Evolutionary conservation across 1,284 basidiomycete species (phyloP), one percentile per base, ranked within the genome.

Genomic region (Hortiboletus rubellus): DNA sequence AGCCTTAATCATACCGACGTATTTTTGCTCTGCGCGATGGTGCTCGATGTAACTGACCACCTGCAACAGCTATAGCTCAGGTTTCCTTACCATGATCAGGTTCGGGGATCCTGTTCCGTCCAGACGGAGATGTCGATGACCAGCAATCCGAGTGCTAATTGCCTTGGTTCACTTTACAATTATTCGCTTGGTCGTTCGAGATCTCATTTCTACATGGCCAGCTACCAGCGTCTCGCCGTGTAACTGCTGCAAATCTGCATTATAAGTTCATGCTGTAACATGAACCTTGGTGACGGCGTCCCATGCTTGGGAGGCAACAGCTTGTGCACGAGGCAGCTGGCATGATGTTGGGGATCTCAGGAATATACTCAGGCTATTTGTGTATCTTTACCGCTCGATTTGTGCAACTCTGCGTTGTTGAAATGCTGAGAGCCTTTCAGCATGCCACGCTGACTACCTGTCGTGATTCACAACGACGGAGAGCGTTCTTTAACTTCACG

Each of bases 401-500:
- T 36, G 36, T 37, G 24, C 17, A 33, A 56, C 12, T 6, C n/a
- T 46, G 22, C 44, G 11, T 45, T n/a, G 18, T 49, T 31, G 34
- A 52, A 48, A 67, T 74, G 62, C 42, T 61, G 50, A 54, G 51
- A 57, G 45, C 60, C 33, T 38, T 63, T 44, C 63, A 46, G 53
- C 61, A 55, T 67, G 43, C 38, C 37, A 43, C 58, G 22, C 46
- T 42, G 30, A 43, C 43, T 42, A 38, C 48, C 15, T 22, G 42
- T 48, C 52, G 42, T 17, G 33, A 41, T 31, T 18, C 49, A 42
- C 60, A 46, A 22, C 33, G 38, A 17, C 47, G 53, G 12, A 67
- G 77, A 55, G 48, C 63, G 8, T 64, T 81, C 49, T 76, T 82
- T 52, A 74, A 71, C 9, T 64, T 82, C 0, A 67, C 76, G 2